Base-by-base conservation (phyloP, 495 filamentous ascomycete species). In the Penicillium roqueforti region DNA sequence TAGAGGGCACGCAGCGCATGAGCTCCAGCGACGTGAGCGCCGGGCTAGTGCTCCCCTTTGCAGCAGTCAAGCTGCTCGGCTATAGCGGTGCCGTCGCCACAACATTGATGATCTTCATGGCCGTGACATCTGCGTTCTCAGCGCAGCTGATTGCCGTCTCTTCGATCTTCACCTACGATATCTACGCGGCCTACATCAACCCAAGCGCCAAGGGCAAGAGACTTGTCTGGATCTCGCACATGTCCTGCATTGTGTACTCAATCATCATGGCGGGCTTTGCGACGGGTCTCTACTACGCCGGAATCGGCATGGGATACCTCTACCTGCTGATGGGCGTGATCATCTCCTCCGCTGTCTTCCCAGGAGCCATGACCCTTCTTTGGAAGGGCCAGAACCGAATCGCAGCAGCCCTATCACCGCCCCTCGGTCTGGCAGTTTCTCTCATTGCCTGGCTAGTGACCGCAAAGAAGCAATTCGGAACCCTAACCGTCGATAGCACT, bases 321-420 rank as follows among this genome's bases (percentile, higher is more conserved):
- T 92, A 95, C 67, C 76, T 95, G 22, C 82, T 95, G 56, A 95
- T 95, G 91, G 91, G 91, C 9, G 88, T 92, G 36, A 91, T 96
- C 57, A 92, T 96, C 56, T 90, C 87, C 3, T 83, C 86, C 3
- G 89, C 89, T 4, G 89, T 96, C 20, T 79, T 96, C 46, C 91
- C 91, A 0, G 91, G 91, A 1, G 83, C 87, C 0, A 77, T 95
- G 66, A 87, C 87, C 3, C 75, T 96, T 3, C 74, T 92, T 52
- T 96, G 91, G 91, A 84, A 83, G 56, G 80, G 83, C 7, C 90
- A 93, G 68, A 95, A 92, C 66, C 84, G 84, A 75, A 85, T 85
- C 68, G 91, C 78, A 7, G 91, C 88, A 0, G 80, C 83, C 3
- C 73, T 86, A 9, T 87, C 86, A 0, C 92, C 92, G 1, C 79